Evolutionary conservation across 306 rosid species (phyloP).

Genomic region (Abrus pulchellus): DNA sequence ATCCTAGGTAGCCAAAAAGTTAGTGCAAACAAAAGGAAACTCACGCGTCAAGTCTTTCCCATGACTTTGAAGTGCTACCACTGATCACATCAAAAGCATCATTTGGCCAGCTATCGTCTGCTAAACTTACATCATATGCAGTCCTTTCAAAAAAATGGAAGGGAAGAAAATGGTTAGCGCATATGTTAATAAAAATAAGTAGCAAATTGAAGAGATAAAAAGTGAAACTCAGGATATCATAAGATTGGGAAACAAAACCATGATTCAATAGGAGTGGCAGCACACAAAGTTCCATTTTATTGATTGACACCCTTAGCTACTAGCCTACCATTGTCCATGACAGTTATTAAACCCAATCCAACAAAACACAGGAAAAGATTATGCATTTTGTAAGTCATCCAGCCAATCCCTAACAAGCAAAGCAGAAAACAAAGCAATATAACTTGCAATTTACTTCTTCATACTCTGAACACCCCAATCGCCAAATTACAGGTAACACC

Average conservation of each 20-base stretch:
- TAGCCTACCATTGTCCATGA: neutral
- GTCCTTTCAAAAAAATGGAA: constrained; percentile 62
- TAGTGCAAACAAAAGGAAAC: constrained; percentile 44
- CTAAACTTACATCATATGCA: constrained; percentile 86
- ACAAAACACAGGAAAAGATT: neutral
- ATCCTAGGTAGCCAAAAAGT: constrained; percentile 34
- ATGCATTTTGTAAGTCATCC: neutral
- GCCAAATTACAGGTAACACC: neutral
- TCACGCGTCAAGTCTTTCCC: constrained; percentile 99
- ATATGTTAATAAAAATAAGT: neutral
- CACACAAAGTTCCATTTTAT: constrained; percentile 9
- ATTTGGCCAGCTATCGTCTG: constrained; percentile 84
- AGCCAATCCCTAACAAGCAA: neutral
- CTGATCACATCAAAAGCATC: constrained; percentile 68
- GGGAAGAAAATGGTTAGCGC: constrained; percentile 4
- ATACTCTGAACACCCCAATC: neutral
- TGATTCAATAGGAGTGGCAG: neutral
- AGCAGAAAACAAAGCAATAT: constrained; percentile 3
- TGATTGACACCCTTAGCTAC: neutral
- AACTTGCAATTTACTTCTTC: constrained; percentile 12
- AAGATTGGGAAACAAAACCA: constrained; percentile 22
- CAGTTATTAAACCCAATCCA: constrained; percentile 16
- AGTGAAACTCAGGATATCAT: neutral
- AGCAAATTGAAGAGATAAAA: neutral
- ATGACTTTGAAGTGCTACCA: constrained; percentile 81